Conservation (phyloP, 345 rosid species). For the Brassica nigra region DNA sequence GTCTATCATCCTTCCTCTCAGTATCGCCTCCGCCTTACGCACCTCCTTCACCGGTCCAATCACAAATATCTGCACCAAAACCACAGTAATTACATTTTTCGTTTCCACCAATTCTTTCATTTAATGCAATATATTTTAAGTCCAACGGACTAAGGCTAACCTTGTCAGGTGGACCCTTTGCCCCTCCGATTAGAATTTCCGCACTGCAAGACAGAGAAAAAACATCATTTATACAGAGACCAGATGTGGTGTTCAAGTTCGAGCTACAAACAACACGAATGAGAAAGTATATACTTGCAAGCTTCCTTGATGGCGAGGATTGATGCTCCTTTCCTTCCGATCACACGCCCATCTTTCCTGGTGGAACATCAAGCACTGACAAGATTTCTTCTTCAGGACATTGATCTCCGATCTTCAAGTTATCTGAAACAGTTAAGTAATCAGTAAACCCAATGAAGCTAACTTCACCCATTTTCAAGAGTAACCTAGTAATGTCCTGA, state of each 20-base stretch:
- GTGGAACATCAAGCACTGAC: conserved; percentile 82
- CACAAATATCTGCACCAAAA: conserved; percentile 62
- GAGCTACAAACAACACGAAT: not conserved
- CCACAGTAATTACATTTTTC: not conserved
- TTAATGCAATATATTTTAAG: not conserved
- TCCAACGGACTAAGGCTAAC: conserved; percentile 43
- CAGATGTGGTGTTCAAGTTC: not conserved
- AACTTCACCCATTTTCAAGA: not conserved
- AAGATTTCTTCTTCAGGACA: conserved; percentile 74
- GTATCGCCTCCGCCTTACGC: conserved; percentile 91
- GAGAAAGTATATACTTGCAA: conserved; percentile 62
- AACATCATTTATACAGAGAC: not conserved
- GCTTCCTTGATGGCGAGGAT: conserved; percentile 79
- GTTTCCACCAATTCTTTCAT: not conserved
- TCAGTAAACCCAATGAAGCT: conserved; percentile 8
- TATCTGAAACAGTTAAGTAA: conserved; percentile 47
- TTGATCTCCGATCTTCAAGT: conserved; percentile 46
- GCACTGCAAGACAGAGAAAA: conserved; percentile 55
- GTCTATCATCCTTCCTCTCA: conserved; percentile 89
- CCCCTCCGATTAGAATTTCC: conserved; percentile 77
- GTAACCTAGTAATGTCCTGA: not conserved
- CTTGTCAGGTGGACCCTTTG: conserved; percentile 94
- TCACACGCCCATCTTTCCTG: conserved; percentile 85
- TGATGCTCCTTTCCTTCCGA: conserved; percentile 84
- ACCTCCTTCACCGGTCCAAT: conserved; percentile 84